Evolutionary conservation across 352 stramenopile genomes (phyloP).

Genomic region (Phytophthora europaea): DNA sequence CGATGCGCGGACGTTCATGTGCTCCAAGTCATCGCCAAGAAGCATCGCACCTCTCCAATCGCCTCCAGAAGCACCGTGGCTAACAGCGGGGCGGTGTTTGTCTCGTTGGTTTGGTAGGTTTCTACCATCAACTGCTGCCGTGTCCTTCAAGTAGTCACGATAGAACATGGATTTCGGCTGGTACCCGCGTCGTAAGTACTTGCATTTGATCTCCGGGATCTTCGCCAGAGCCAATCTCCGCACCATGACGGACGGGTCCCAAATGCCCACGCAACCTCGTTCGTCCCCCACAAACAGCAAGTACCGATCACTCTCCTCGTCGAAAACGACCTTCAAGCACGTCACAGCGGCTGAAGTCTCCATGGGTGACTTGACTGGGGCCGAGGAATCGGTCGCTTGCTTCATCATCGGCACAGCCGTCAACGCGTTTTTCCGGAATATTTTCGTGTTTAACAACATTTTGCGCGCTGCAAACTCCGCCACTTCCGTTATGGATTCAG

Average conservation of each 20-base stretch:
- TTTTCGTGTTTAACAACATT: slow-evolving; percentile 40
- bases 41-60: slow-evolving; percentile 51
- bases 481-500: slow-evolving; percentile 45
- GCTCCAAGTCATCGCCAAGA: slow-evolving; percentile 41
- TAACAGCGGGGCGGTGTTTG: slow-evolving; percentile 36
- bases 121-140: slow-evolving; percentile 8
- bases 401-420: slow-evolving; percentile 16
- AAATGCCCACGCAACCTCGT: slow-evolving; percentile 53
- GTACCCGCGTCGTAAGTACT: slow-evolving; percentile 68
- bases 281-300: slow-evolving; percentile 76
- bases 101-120: slow-evolving; percentile 15
- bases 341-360: slow-evolving; percentile 44
- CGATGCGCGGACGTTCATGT: slow-evolving; percentile 48
- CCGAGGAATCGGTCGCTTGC: neutral
- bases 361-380: slow-evolving; percentile 8
- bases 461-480: slow-evolving; percentile 50
- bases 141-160: slow-evolving; percentile 64
- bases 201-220: slow-evolving; percentile 72
- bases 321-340: slow-evolving; percentile 63
- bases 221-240: slow-evolving; percentile 57
- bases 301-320: slow-evolving; percentile 53
- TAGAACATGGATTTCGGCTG: slow-evolving; percentile 71
- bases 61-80: slow-evolving; percentile 7
- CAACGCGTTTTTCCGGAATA: slow-evolving; percentile 35
- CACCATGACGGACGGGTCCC: slow-evolving; percentile 64